Conservation (phyloP, 164 flowering plant genomes). For the Litsea cubeba region DNA sequence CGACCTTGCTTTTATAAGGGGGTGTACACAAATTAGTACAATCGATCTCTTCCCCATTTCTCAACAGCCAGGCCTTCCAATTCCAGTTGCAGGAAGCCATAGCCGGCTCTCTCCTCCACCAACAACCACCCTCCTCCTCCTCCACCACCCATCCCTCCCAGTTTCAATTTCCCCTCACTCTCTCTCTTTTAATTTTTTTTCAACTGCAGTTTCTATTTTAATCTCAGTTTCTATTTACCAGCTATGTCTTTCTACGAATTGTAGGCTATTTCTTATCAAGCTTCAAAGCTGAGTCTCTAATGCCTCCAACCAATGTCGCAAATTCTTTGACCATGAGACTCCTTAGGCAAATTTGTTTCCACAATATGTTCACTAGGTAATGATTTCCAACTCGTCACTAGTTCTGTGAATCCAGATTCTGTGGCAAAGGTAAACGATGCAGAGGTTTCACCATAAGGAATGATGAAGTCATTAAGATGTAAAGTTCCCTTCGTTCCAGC, state of each 20-base stretch:
- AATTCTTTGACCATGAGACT: slow-evolving; percentile 35
- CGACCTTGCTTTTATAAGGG: too few relatives aligned
- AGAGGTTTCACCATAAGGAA: slow-evolving; percentile 23
- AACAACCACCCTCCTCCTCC: too few relatives aligned
- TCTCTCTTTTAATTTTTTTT: too few relatives aligned
- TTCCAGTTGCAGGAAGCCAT: too few relatives aligned
- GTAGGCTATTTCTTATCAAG: slow-evolving; percentile 30
- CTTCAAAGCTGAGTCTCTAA: slow-evolving; percentile 15
- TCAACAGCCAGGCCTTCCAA: too few relatives aligned
- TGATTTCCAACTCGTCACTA: slow-evolving; percentile 23
- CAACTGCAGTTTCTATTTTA: too few relatives aligned
- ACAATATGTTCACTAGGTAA: slow-evolving; percentile 20
- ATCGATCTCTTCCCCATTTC: too few relatives aligned
- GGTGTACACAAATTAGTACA: too few relatives aligned
- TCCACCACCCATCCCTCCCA: too few relatives aligned
- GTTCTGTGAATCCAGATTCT: slow-evolving; percentile 17
- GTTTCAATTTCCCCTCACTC: too few relatives aligned
- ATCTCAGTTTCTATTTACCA: too few relatives aligned
- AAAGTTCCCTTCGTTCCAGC: slow-evolving; percentile 29
- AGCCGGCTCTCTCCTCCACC: too few relatives aligned
- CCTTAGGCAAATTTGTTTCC: slow-evolving; percentile 32
- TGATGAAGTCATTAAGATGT: slow-evolving; percentile 24
- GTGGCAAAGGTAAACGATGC: slow-evolving; percentile 18
- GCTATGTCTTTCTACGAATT: slow-evolving; percentile 30
- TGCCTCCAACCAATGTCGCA: slow-evolving; percentile 20